These are phyloP conservation scores for Podospora australis DNA, from an alignment of 495 filamentous ascomycete species.

Conservation along the genomic window DNA sequence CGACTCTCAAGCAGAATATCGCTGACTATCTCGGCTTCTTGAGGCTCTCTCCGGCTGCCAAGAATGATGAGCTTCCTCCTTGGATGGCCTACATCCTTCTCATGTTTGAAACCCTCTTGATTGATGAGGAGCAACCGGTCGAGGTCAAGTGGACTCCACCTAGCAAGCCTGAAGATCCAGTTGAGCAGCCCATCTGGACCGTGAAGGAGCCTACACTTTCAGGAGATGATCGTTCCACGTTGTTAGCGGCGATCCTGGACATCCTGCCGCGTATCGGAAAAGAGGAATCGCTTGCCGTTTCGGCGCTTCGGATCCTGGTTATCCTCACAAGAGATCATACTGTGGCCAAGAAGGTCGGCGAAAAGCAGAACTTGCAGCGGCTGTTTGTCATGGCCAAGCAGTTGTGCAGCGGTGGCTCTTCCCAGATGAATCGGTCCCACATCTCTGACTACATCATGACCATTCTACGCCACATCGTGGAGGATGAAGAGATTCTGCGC, in stretches of 20 bases:
- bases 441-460: conserved; percentile 62
- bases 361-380: conserved; percentile 82
- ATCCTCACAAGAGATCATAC: conserved; percentile 75
- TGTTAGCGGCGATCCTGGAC: conserved; percentile 71
- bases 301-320: conserved; percentile 76
- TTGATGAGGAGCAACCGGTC: conserved; percentile 75
- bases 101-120: conserved; percentile 80
- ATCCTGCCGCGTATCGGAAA: conserved; percentile 81
- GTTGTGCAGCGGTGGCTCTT: conserved; percentile 66
- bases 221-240: conserved; percentile 54
- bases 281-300: conserved; percentile 77
- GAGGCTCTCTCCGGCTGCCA: conserved; percentile 59
- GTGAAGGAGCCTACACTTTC: conserved; percentile 59
- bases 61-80: conserved; percentile 67
- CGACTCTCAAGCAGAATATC: conserved; percentile 74
- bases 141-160: conserved; percentile 69
- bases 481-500: conserved; percentile 84
- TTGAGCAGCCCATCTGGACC: conserved; percentile 50
- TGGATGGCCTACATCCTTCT: conserved; percentile 91
- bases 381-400: conserved; percentile 94
- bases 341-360: conserved; percentile 67
- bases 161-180: conserved; percentile 45
- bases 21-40: conserved; percentile 71
- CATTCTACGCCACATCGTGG: conserved; percentile 84
- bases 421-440: conserved; percentile 63